A percentile compares a stretch with the other conserved stretches of the same genome.
phyloP scores from a whole-genome alignment of 2,329 filamentous ascomycete genomes.

The Trichoderma sp. region DNA sequence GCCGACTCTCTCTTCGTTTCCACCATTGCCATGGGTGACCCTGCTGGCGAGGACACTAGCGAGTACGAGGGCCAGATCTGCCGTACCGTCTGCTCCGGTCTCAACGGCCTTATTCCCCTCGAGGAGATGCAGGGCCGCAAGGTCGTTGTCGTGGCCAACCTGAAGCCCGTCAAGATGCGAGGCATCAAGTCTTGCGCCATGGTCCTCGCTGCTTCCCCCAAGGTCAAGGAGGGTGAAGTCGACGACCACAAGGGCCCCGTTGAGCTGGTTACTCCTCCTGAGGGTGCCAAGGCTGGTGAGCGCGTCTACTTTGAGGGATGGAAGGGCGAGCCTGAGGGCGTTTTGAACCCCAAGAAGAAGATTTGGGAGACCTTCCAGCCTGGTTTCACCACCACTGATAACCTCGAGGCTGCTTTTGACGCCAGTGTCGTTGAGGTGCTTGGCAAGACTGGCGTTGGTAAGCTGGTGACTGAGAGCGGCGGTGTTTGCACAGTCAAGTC shows the following conservation, averaged over 20 bases:
- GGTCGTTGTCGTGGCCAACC: constrained; percentile 93
- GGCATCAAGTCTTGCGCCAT: constrained; percentile 78
- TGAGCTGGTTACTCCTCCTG: constrained; percentile 85
- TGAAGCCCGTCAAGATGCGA: constrained; percentile 99
- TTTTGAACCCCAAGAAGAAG: constrained; percentile 99
- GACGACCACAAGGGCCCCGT: constrained; percentile 87
- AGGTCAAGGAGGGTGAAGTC: constrained; percentile 75
- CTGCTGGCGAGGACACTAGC: constrained; percentile 82
- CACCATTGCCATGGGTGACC: constrained; percentile 92
- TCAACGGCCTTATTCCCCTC: constrained; percentile 89
- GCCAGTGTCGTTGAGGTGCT: constrained; percentile 74
- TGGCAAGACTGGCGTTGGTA: constrained; percentile 66
- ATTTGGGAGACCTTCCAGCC: constrained; percentile 97
- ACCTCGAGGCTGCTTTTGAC: constrained; percentile 83
- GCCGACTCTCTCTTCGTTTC: constrained; percentile 95
- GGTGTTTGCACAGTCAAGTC: constrained; percentile 82
- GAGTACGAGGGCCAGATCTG: constrained; percentile 91
- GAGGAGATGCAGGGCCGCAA: constrained; percentile 97
- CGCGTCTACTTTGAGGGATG: constrained; percentile 93
- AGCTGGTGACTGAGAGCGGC: constrained; percentile 74
- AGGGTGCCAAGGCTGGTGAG: constrained; percentile 77
- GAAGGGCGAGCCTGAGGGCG: constrained; percentile 87
- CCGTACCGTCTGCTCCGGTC: constrained; percentile 93
- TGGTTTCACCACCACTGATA: constrained; percentile 86
- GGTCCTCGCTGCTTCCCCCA: constrained; percentile 94